Base-by-base conservation (phyloP, 805 yeast species). In the Nakazawaea molendinolei region DNA sequence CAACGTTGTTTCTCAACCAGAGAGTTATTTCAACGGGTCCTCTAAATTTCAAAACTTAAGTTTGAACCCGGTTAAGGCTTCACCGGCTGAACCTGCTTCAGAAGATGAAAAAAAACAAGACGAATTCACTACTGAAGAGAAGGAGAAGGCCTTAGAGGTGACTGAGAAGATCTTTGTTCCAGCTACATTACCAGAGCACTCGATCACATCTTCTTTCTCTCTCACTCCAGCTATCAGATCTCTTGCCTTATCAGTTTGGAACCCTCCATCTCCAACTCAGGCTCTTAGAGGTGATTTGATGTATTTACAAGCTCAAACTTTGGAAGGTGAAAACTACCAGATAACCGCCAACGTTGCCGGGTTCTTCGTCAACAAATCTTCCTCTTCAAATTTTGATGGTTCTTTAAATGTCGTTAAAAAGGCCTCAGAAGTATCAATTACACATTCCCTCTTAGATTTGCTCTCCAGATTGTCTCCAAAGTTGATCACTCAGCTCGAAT, bases 281-380 rank as follows among this genome's bases (percentile, higher is more conserved):
- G 71, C 64, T 47, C 45, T 68, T 31, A 71, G 69, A 52, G 97
- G 97, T 18, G 95, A 89, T 51, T 65, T 89, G 48, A 64, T 82
- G 40, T 90, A 90, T 57, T 64, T 92, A 50, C 74, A 74, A 39
- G 66, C 77, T 28, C 79, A 76, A 49, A 84, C 96, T 31, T 63
- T 84, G 45, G 97, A 92, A 59, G 81, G 81, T 48, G 94, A 85
- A 52, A 71, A 72, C 20, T 74, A 70, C 56, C 82, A 85, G 49
- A 73, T 90, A 47, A 86, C 96, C 6, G 79, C 90, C 41, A 76
- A 79, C 39, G 70, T 76, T 30, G 58, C 79, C 28, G 98, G 98
- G 0, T 90, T 86, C 56, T 85, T 62, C 50, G 77, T 86, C 32
- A 83, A 81, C 60, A 78, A 68, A 50, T 78, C 81, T 21, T 70